A percentile compares a stretch with the other conserved stretches of the same genome.
These are phyloP conservation scores for Chernovozyma sophiae-reginae DNA, from an alignment of 1,139 yeast species.

Conservation along the genomic window DNA sequence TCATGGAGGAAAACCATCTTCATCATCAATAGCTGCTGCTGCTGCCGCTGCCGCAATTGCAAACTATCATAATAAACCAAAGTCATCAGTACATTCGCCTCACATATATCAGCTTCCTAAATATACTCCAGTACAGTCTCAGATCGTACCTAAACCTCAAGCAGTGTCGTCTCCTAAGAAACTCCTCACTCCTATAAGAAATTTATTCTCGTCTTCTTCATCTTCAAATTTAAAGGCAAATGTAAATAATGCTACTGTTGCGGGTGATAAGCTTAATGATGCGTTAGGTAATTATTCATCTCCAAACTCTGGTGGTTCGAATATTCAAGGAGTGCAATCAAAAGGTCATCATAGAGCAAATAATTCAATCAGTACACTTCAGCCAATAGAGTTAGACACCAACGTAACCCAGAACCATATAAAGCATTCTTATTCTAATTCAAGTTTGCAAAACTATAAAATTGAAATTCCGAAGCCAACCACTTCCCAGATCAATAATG, in stretches of 20 bases:
- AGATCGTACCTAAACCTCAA: constrained; percentile 6
- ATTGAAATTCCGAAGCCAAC: neutral
- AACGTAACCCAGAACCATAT: neutral
- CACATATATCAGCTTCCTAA: constrained; percentile 13
- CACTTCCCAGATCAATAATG: neutral
- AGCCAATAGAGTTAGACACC: constrained; percentile 4
- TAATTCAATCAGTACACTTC: constrained; percentile 7
- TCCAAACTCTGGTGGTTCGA: neutral
- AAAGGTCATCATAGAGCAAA: constrained; percentile 6
- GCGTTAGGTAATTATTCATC: neutral
- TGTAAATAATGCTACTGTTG: constrained; percentile 11
- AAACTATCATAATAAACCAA: neutral
- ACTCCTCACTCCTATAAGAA: constrained; percentile 39
- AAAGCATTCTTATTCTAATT: constrained; percentile 1
- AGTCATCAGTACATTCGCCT: constrained; percentile 17
- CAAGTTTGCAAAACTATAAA: constrained; percentile 1
- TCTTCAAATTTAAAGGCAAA: constrained; percentile 11
- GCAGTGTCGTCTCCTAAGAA: constrained; percentile 38
- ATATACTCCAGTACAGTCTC: constrained; percentile 19
- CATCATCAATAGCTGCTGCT: neutral
- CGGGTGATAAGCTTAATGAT: constrained; percentile 12
- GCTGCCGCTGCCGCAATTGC: constrained; percentile 1
- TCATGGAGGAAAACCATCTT: neutral
- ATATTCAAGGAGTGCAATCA: neutral
- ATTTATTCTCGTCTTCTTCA: constrained; percentile 28